Conservation (phyloP, 2,329 filamentous ascomycete species). For the Beauveria sp. region DNA sequence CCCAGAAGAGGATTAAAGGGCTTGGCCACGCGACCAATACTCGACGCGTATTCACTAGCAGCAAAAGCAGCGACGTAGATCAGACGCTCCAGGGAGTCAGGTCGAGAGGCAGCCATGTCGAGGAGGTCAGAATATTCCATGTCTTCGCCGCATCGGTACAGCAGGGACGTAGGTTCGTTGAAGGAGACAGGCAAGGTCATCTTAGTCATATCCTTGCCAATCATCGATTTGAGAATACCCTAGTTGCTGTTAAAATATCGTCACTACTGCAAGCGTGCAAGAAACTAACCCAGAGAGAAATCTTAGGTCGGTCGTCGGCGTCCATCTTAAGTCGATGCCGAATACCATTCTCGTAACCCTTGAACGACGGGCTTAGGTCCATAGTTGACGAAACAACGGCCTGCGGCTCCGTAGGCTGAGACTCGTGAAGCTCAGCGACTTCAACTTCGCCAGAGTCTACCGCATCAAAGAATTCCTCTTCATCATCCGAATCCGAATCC, state of each 20-base stretch:
- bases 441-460: slow-evolving; percentile 89
- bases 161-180: slow-evolving; percentile 92
- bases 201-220: slow-evolving; percentile 99
- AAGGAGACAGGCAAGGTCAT: slow-evolving; percentile 98
- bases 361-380: slow-evolving; percentile 72
- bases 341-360: slow-evolving; percentile 85
- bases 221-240: slow-evolving; percentile 98
- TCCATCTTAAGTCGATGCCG: slow-evolving; percentile 78
- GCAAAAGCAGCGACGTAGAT: slow-evolving; percentile 95
- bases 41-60: slow-evolving; percentile 92
- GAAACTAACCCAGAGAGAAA: slow-evolving; percentile 81
- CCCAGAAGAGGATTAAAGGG: slow-evolving; percentile 95
- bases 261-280: background rate
- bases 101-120: slow-evolving; percentile 75
- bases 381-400: slow-evolving; percentile 34
- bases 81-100: slow-evolving; percentile 83
- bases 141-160: slow-evolving; percentile 92
- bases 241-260: slow-evolving; percentile 30
- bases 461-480: slow-evolving; percentile 95
- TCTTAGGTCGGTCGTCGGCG: slow-evolving; percentile 84
- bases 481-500: slow-evolving; percentile 72
- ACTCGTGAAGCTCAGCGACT: slow-evolving; percentile 54
- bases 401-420: slow-evolving; percentile 8
- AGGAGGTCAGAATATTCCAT: slow-evolving; percentile 96
- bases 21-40: slow-evolving; percentile 92